Conservation (phyloP, 805 yeast species). For the Kockiozyma suomiensis region DNA sequence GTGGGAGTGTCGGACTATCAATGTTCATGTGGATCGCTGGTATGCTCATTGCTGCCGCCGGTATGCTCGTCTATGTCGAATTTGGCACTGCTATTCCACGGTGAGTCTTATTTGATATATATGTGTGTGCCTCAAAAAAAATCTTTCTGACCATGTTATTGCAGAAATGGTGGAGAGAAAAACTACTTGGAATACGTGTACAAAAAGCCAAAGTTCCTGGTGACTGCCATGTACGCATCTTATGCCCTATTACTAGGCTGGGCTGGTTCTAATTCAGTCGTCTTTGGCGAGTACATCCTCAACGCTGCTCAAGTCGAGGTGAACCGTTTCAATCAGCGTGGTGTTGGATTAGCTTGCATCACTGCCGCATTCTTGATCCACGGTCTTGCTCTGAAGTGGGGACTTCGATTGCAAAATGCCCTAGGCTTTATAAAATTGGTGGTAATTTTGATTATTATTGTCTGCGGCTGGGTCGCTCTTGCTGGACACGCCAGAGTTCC, state of each 20-base stretch:
- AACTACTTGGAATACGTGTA: background rate
- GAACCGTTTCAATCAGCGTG: background rate
- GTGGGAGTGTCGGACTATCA: background rate
- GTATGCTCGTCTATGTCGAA: background rate
- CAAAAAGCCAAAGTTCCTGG: background rate
- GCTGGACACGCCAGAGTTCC: background rate
- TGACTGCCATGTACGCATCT: background rate
- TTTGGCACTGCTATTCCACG: background rate
- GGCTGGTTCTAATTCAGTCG: background rate
- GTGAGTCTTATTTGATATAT: background rate
- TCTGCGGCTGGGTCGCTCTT: background rate
- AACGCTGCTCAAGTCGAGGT: background rate
- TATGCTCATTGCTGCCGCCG: background rate
- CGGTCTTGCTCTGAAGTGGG: background rate
- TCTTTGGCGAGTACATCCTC: background rate
- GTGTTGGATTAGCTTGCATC: background rate
- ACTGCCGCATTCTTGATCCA: background rate
- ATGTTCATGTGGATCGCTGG: background rate
- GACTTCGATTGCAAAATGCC: background rate
- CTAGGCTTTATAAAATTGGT: background rate
- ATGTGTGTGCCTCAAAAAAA: background rate
- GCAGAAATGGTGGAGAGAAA: background rate
- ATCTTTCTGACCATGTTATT: background rate
- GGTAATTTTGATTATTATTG: background rate
- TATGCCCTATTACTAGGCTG: background rate